Evolutionary conservation across 1,284 basidiomycete species (phyloP).

Genomic region (Ganoderma sp.): DNA sequence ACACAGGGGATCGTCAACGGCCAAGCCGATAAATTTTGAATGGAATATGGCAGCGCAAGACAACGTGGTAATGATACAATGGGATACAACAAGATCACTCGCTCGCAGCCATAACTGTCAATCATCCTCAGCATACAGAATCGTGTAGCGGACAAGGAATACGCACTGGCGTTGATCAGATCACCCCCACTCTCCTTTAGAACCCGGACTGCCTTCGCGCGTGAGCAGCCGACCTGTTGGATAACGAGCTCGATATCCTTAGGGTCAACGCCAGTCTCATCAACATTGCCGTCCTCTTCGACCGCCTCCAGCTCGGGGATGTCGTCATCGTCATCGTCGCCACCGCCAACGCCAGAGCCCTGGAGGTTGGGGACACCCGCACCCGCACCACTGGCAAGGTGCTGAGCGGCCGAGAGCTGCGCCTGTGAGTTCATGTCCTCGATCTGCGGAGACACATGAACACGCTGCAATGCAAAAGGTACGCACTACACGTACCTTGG

Average conservation of each 20-base stretch:
- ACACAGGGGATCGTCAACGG: conserved; percentile 13
- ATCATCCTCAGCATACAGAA: conserved; percentile 7
- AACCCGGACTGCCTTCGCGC: conserved; percentile 87
- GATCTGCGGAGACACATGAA: conserved; percentile 53
- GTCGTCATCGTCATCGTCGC: conserved; percentile 76
- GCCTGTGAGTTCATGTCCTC: conserved; percentile 92
- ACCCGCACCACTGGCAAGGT: conserved; percentile 66
- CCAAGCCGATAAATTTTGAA: conserved; percentile 29
- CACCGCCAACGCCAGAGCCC: conserved; percentile 53
- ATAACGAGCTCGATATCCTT: conserved; percentile 98
- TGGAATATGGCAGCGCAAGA: conserved; percentile 21
- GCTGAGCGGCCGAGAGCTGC: conserved; percentile 85
- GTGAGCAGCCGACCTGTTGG: conserved; percentile 81
- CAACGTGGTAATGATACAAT: conserved; percentile 32
- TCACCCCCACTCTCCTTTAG: conserved; percentile 91
- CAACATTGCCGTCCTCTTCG: conserved; percentile 79
- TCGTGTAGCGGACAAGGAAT: background rate
- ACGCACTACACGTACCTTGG: conserved; percentile 63
- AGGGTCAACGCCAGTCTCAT: conserved; percentile 85
- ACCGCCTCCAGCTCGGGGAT: conserved; percentile 82
- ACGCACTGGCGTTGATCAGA: conserved; percentile 93
- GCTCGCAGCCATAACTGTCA: conserved; percentile 74
- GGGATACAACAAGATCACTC: conserved; percentile 48
- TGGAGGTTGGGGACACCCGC: conserved; percentile 60
- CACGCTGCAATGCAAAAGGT: background rate